Evolutionary conservation across 2,329 filamentous ascomycete species (phyloP), one percentile per base, ranked within the genome.

Genomic region (Byssochlamys sp.): DNA sequence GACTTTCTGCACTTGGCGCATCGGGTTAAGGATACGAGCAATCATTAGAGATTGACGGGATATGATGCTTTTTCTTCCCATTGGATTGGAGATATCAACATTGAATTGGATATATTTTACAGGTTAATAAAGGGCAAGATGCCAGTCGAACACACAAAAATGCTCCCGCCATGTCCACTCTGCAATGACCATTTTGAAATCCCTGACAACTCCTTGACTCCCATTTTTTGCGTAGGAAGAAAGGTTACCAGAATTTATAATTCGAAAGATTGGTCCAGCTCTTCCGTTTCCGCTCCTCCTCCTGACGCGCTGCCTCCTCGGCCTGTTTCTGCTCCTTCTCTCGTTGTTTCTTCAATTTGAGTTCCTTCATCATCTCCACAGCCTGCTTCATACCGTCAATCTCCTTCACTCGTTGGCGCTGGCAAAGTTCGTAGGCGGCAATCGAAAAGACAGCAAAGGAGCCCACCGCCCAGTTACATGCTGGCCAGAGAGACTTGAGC

Each of bases 381-480:
- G 89, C 89, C 62, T 90, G 80, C 71, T 88, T 88, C 85, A 99
- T 92, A 61, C 90, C 88, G 60, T 86, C 84, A 65, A 86, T 83
- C 74, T 97, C 92, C 60, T 87, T 80, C 53, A 83, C 79, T 59
- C 91, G 81, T 60, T 83, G 81, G 63, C 85, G 86, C 67, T 91
- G 85, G 75, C 92, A 97, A 67, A 88, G 90, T 74, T 96, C 90
- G 74, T 91, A 94, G 54, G 87, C 86, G 29, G 81, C 80, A 52
- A 88, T 78, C n/a, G 88, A 86, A 5, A 82, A 82, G 24, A 87
- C 69, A 26, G 86, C 78, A 71, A 94, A 95, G 35, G 84, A 80
- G 5, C 85, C 89, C 4, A 94, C 90, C 0, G 90, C 91, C 88
- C 89, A 95, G 67, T 95, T 95, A 35, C 87, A 86, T 0, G 89